phyloP scores from a whole-genome alignment of 257 asterid genomes.

The Solanum tacnaense region DNA sequence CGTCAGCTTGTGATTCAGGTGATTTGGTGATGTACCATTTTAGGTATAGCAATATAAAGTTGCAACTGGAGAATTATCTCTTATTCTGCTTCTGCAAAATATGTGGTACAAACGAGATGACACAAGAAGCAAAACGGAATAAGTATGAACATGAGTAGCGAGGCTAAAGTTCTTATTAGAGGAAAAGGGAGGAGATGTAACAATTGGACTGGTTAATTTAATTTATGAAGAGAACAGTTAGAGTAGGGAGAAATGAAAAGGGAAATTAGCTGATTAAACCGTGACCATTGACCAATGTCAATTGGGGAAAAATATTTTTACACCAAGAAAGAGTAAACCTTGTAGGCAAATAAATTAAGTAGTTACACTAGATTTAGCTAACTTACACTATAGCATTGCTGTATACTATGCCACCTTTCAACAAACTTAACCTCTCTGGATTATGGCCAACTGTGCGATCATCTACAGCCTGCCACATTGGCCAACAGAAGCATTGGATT shows the following conservation, averaged over 20 bases:
- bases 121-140: background rate
- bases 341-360: background rate
- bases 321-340: background rate
- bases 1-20: background rate
- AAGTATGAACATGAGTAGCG: background rate
- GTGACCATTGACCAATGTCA: background rate
- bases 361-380: background rate
- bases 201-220: background rate
- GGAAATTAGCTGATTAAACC: background rate
- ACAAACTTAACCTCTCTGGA: conserved; percentile 86
- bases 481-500: background rate
- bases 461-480: conserved; percentile 62
- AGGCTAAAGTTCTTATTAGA: background rate
- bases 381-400: conserved; percentile 87
- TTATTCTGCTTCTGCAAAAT: background rate
- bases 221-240: background rate
- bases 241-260: background rate
- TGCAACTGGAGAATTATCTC: background rate
- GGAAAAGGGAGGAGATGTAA: background rate
- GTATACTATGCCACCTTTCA: conserved; percentile 85
- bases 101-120: background rate
- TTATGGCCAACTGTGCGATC: conserved; percentile 86
- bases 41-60: background rate
- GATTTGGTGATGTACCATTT: background rate
- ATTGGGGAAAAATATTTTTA: background rate